Evolutionary conservation across 805 yeast species (phyloP), one percentile per base, ranked within the genome.

Genomic region (Schizosaccharomyces cryophilus): DNA sequence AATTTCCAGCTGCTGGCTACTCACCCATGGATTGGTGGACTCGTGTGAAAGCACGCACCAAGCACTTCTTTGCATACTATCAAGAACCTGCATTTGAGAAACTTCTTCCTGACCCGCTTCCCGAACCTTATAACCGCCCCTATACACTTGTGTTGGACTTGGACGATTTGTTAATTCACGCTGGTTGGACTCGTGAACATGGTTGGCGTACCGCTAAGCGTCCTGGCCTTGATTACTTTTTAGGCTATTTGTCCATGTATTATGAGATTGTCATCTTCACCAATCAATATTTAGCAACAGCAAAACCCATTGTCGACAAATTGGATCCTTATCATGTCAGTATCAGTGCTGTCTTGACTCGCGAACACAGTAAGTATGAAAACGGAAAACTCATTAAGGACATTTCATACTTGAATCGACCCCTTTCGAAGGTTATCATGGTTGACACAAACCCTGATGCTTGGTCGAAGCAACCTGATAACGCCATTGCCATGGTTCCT

Each of bases 131-230:
- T 73, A 84, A 88, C 70, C 84, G 95, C 69, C 96, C 97, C 42
- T 73, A 85, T 69, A 93, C 99, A 2, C 76, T 93, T 65, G 96
- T 93, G 6, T 72, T 93, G 66, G 83, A 86, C 38, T 78, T 93
- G 68, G 98, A 93, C 67, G 98, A 93, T 68, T 74, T 93, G 63
- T 78, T 93, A 69, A 80, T 90, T 62, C 96, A 93, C 71, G 82
- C 95, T 48, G 86, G 84, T 64, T 93, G 98, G 98, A 80, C 86
- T 62, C 80, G 87, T 66, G 81, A 86, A 72, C 78, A 81, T 69
- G 98, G 98, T 61, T 93, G 99, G 99, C 83, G 93, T 74, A 90
- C 96, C 17, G 97, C 95, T 38, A 93, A 93, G 77, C 87, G 99
- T 75, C 97, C 98, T 42, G 99, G 98, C 64, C 82, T 87, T 64